Percentiles rank a stretch among this genome's conserved stretches.
Evolutionary conservation across 768 basidiomycete genomes (phyloP).

Genomic region (Tephrocybe sp.): DNA sequence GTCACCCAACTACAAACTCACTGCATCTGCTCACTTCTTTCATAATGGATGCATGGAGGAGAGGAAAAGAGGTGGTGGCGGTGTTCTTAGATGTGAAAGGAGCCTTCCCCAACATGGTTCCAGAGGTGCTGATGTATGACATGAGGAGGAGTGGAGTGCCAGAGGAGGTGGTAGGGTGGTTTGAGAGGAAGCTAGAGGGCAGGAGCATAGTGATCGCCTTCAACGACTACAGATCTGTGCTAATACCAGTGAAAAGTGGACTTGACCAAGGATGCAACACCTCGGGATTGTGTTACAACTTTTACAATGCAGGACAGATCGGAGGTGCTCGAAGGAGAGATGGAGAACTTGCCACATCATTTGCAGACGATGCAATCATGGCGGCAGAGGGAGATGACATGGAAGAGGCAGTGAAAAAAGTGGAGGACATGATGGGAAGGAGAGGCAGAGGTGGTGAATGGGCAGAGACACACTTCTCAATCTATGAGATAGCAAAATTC

Average conservation of each 20-base stretch:
- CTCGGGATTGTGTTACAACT: not conserved
- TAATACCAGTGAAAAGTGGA: not conserved
- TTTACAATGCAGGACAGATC: not conserved
- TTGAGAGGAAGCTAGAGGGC: conserved; percentile 1
- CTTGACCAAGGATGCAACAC: too few relatives aligned
- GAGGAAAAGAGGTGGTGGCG: conserved; percentile 24
- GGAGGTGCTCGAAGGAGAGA: conserved; percentile 2
- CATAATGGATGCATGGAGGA: conserved; percentile 38
- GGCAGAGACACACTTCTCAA: not conserved
- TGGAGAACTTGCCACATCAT: not conserved
- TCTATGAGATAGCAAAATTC: not conserved
- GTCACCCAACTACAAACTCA: conserved; percentile 29
- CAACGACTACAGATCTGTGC: not conserved
- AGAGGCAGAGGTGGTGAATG: not conserved
- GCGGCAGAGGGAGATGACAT: not conserved
- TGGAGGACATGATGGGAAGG: not conserved
- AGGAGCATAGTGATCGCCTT: not conserved
- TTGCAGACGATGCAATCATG: too few relatives aligned
- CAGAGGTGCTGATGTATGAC: conserved; percentile 24
- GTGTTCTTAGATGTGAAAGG: conserved; percentile 39
- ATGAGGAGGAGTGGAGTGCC: conserved; percentile 25
- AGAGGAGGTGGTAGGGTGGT: conserved; percentile 16
- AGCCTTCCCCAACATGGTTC: conserved; percentile 33
- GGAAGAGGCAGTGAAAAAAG: not conserved
- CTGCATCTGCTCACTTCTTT: conserved; percentile 27